Evolutionary conservation across 1,139 yeast species (phyloP), one percentile per base, ranked within the genome.

Genomic region (Yamadazyma friedrichii): DNA sequence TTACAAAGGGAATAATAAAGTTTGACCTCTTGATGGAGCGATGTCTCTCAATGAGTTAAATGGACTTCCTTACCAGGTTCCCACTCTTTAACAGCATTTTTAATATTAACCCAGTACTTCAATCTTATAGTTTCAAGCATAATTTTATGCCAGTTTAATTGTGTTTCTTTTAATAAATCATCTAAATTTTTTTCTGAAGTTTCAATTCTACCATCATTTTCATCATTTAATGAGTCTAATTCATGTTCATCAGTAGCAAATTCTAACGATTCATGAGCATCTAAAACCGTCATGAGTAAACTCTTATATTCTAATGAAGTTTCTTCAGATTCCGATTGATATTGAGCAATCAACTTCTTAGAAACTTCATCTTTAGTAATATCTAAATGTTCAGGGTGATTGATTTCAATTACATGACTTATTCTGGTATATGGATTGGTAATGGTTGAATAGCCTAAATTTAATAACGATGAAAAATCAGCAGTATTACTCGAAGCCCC

Each of bases 81-180:
- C 91, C 93, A 84, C 39, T 87, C 91, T 51, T 78, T 79, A 35
- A 89, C 76, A 4, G 88, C 91, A 37, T 75, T 76, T 39, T 79
- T 80, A 33, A 91, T 80, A 56, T 87, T 89, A 37, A 74, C 76
- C 95, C 96, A 91, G 58, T 89, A 93, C 57, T 87, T 87, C 47
- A 93, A 64, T 48, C 78, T 76, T 24, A 88, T 78, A 1, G 95
- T 84, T 45, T 82, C 81, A 45, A 76, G 63, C 44, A 84, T 78
- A 20, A 94, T 84, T 1, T 59, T 56, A 16, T 78, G 76, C 71
- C 82, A 76, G 41, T 80, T 68, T 2, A 59, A 45, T 16, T 75
- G 79, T 2, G 73, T 55, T 1, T 57, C 51, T 10, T 52, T 43
- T 22, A 70, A 45, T n/a, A 65, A 45, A 10, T 44, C 22, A 11